Evolutionary conservation across 2,329 filamentous ascomycete genomes (phyloP).

Genomic region (Fusarium sp.): DNA sequence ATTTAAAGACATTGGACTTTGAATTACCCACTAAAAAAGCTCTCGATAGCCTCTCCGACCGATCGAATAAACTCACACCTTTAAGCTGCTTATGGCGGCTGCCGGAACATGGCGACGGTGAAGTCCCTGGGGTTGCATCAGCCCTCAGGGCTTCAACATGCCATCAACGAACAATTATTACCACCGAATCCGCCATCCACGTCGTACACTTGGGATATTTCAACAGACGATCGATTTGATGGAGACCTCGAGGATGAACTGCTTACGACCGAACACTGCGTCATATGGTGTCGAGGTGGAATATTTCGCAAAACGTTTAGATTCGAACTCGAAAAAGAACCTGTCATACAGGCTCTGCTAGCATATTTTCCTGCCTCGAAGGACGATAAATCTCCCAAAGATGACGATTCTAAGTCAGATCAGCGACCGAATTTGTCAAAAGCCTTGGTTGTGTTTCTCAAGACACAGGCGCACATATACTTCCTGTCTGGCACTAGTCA

Average conservation of each 20-base stretch:
- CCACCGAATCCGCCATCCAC: slow-evolving; percentile 72
- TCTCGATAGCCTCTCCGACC: slow-evolving; percentile 1
- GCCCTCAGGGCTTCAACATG: slow-evolving; percentile 84
- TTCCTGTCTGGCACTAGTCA: slow-evolving; percentile 90
- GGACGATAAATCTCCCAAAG: slow-evolving; percentile 46
- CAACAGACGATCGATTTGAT: slow-evolving; percentile 55
- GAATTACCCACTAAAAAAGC: slow-evolving; percentile 2
- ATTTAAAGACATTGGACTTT: background rate
- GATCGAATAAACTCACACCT: slow-evolving; percentile 1
- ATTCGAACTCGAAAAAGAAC: slow-evolving; percentile 88
- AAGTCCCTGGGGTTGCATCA: slow-evolving; percentile 92
- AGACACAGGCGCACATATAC: slow-evolving; percentile 92
- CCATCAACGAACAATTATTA: slow-evolving; percentile 83
- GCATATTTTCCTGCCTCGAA: slow-evolving; percentile 78
- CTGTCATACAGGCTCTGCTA: slow-evolving; percentile 86
- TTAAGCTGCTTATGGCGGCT: slow-evolving; percentile 51
- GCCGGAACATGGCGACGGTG: slow-evolving; percentile 81
- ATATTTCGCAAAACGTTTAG: slow-evolving; percentile 87
- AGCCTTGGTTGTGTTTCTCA: slow-evolving; percentile 90
- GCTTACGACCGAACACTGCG: slow-evolving; percentile 78
- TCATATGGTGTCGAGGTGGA: slow-evolving; percentile 90
- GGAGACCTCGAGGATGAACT: slow-evolving; percentile 79
- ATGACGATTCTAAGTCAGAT: slow-evolving; percentile 20
- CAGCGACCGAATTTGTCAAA: slow-evolving; percentile 60
- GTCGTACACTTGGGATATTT: slow-evolving; percentile 81